These are phyloP conservation scores for Graphilbum fragrans DNA, from an alignment of 2,329 filamentous ascomycete species.

Conservation along the genomic window DNA sequence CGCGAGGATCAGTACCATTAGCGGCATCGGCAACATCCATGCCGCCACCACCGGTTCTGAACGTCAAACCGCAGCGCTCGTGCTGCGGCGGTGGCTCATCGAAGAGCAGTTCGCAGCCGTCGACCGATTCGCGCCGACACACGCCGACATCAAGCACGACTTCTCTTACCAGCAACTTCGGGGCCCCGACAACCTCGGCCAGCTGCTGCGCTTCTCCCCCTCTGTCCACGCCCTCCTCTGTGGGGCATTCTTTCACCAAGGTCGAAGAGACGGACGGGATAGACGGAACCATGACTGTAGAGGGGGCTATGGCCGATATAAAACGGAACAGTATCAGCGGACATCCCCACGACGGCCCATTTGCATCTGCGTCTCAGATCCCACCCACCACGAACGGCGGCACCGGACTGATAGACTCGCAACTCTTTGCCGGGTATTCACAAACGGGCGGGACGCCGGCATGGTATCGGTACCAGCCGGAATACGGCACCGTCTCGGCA, in stretches of 20 bases:
- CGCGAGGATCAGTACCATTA: too few species aligned
- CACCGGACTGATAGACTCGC: too few species aligned
- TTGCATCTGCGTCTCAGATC: neutral
- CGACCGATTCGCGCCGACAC: conserved; percentile 3
- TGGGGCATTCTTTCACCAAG: conserved; percentile 3
- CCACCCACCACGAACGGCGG: neutral
- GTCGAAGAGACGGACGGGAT: conserved; percentile 1
- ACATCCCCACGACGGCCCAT: neutral
- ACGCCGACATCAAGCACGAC: conserved; percentile 10
- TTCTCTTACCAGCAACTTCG: conserved; percentile 6
- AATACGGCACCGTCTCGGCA: conserved; percentile 10
- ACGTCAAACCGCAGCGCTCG: neutral
- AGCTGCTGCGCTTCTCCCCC: conserved; percentile 5
- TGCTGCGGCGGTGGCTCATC: conserved; percentile 4
- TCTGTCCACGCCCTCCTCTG: conserved; percentile 4
- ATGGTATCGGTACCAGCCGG: conserved; percentile 10
- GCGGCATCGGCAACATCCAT: neutral
- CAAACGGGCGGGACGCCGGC: neutral
- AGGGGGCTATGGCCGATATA: too few species aligned
- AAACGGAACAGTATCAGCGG: neutral
- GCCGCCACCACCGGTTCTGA: neutral
- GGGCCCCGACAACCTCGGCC: neutral
- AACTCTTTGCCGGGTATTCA: too few species aligned
- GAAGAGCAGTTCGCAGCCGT: conserved; percentile 1
- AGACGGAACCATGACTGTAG: neutral